Conservation (phyloP, 1,139 yeast genomes). For the Wickerhamomyces sp. region DNA sequence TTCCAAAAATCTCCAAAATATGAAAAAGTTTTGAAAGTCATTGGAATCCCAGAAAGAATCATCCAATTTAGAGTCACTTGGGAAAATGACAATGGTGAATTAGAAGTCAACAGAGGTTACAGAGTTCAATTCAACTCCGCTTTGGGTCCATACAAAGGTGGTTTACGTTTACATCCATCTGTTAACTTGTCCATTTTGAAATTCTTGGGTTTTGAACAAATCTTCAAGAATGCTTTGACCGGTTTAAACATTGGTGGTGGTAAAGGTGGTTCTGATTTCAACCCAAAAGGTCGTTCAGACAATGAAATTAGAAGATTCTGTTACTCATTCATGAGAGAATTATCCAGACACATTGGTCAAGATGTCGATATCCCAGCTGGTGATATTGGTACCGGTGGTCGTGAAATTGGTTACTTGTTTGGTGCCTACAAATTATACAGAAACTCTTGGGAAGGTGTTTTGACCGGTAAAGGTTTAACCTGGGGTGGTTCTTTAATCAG, state of each 20-base stretch:
- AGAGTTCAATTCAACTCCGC: slow-evolving; percentile 98
- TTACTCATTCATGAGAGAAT: slow-evolving; percentile 91
- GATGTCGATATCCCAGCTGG: slow-evolving; percentile 99
- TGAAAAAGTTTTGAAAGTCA: slow-evolving; percentile 83
- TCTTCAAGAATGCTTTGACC: slow-evolving; percentile 96
- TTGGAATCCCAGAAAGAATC: slow-evolving; percentile 92
- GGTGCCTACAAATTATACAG: slow-evolving; percentile 94
- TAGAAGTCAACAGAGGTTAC: slow-evolving; percentile 95
- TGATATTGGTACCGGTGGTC: slow-evolving; percentile 91
- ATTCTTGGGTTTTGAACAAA: slow-evolving; percentile 97
- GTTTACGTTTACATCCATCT: slow-evolving; percentile 95
- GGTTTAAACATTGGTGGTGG: slow-evolving; percentile 99
- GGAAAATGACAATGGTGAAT: slow-evolving; percentile 92
- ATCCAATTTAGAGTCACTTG: slow-evolving; percentile 96
- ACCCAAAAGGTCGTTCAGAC: slow-evolving; percentile 93
- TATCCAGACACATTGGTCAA: slow-evolving; percentile 93
- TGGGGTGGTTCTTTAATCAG: slow-evolving; percentile 99
- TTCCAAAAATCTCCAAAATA: slow-evolving; percentile 87
- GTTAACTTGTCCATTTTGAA: slow-evolving; percentile 93
- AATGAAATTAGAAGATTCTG: slow-evolving; percentile 96
- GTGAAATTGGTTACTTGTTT: slow-evolving; percentile 84
- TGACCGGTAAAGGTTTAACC: slow-evolving; percentile 94
- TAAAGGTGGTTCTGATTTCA: slow-evolving; percentile 98
- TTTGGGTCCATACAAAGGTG: slow-evolving; percentile 98
- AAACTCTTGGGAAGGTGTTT: slow-evolving; percentile 94